These are phyloP conservation scores for Thraustochytrium sp. DNA, from an alignment of 352 stramenopile genomes.

Conservation along the genomic window DNA sequence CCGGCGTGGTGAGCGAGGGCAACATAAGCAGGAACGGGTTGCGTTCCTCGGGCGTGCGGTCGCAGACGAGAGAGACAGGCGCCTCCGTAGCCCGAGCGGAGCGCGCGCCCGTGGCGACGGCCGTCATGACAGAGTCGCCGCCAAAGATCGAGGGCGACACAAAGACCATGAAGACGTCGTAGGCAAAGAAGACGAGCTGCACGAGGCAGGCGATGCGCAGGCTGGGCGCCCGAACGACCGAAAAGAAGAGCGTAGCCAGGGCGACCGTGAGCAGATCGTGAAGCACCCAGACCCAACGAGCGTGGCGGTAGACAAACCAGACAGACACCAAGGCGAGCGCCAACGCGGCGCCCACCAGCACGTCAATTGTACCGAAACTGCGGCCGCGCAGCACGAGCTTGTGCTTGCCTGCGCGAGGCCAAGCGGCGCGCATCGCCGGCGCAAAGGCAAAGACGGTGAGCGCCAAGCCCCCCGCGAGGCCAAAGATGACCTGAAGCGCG, in stretches of 20 bases:
- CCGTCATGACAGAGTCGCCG: constrained; percentile 75
- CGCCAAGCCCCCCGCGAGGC: not conserved
- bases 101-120: constrained; percentile 64
- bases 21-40: constrained; percentile 72
- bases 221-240: constrained; percentile 66
- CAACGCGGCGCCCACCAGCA: not conserved
- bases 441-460: constrained; percentile 11
- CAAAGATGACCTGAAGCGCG: constrained; percentile 36
- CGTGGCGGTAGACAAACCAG: constrained; percentile 66
- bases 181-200: constrained; percentile 69
- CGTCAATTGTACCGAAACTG: not conserved
- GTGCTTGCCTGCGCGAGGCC: not conserved
- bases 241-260: constrained; percentile 69
- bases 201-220: constrained; percentile 69
- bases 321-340: not conserved
- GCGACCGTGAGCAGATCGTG: constrained; percentile 70
- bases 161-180: constrained; percentile 82
- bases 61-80: not conserved
- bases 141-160: constrained; percentile 68
- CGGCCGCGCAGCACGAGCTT: not conserved
- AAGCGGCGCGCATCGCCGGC: not conserved
- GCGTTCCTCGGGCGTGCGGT: constrained; percentile 51
- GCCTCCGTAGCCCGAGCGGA: not conserved
- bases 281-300: constrained; percentile 67
- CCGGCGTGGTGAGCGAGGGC: constrained; percentile 68